Base-by-base conservation (phyloP, 495 filamentous ascomycete genomes). In the Aspergillus incahuasiensis region DNA sequence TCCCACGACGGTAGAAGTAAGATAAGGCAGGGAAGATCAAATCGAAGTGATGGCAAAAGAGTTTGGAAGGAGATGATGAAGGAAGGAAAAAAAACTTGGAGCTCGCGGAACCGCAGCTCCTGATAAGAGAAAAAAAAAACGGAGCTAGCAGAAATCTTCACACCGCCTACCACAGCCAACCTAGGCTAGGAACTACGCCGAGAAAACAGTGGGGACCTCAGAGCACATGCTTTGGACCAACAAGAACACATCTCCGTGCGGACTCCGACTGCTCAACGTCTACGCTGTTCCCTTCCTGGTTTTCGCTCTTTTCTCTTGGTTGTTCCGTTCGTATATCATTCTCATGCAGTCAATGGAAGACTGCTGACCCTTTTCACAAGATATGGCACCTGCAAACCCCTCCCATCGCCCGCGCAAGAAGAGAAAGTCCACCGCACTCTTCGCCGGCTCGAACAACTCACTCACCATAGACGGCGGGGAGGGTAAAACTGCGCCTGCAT, bases 401-500 rank as follows among this genome's bases (percentile, higher is more conserved):
- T 66, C 80, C 6, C 75, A 82, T 60, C 83, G 82, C 48, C 82
- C 83, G 16, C 79, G 83, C 44, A 84, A 80, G 67, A 83, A 82
- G 71, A 78, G 76, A 63, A 81, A 78, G 61, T 65, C 72, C 53
- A 68, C 70, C 62, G 56, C 59, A 58, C 74, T 67, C 48, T 68
- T 70, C 54, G 70, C 76, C 41, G 77, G 68, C 63, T 78, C 71
- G 42, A 79, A 83, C 58, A 80, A 79, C 59, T 74, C 77, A 25
- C 58, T 82, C 38, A 74, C 76, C 28, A 45, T 75, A 44, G 75
- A 81, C 53, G 44, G 61, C 6, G 59, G 68, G 54, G 55, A 76
- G 66, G 60, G 71, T 50, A 62, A 68, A 60, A 39, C 77, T 57
- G 56, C 74, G 48, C 73, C 85, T 32, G 79, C 87, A 4, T 97